Percentiles rank a stretch among this genome's conserved stretches.
These are phyloP conservation scores for Stagonosporopsis vannaccii DNA, from an alignment of 2,329 filamentous ascomycete species.

Conservation along the genomic window DNA sequence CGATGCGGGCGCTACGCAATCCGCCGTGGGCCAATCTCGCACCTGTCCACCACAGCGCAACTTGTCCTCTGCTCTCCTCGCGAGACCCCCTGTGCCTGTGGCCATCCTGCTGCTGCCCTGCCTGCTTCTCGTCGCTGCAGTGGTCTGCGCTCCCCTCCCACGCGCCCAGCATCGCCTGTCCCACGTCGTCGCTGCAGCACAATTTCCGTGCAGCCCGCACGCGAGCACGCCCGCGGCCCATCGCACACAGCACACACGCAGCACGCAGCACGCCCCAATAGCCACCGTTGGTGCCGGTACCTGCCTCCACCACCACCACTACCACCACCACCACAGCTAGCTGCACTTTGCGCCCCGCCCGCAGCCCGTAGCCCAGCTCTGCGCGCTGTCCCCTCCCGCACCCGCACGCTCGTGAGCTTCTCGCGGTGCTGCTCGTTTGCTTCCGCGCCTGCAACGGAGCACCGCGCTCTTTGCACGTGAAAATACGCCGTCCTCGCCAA, in stretches of 20 bases:
- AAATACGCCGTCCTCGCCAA: conserved; percentile 43
- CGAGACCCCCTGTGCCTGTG: conserved; percentile 4
- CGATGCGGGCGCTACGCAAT: conserved; percentile 28
- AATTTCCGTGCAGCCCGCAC: conserved; percentile 40
- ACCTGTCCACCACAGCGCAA: conserved; percentile 23
- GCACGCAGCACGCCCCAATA: not conserved
- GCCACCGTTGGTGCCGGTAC: conserved; percentile 40
- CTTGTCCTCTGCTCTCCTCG: conserved; percentile 28
- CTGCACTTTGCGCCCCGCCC: conserved; percentile 18
- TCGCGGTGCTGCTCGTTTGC: not conserved
- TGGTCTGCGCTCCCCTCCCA: conserved; percentile 7
- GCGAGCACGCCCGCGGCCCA: conserved; percentile 44
- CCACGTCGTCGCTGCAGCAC: conserved; percentile 15
- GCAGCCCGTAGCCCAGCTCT: not conserved
- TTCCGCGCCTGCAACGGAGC: conserved; percentile 20
- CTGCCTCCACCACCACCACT: conserved; percentile 16
- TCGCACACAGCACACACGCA: not conserved
- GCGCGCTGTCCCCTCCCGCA: not conserved
- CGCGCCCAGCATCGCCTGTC: conserved; percentile 13
- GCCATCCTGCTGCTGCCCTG: conserved; percentile 11
- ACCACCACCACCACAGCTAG: conserved; percentile 16
- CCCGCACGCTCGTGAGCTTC: not conserved
- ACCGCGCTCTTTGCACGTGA: conserved; percentile 41
- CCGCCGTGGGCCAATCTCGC: conserved; percentile 15
- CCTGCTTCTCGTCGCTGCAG: not conserved